Base-by-base conservation (phyloP, 2,329 filamentous ascomycete genomes). In the Knoxdaviesia proteae region DNA sequence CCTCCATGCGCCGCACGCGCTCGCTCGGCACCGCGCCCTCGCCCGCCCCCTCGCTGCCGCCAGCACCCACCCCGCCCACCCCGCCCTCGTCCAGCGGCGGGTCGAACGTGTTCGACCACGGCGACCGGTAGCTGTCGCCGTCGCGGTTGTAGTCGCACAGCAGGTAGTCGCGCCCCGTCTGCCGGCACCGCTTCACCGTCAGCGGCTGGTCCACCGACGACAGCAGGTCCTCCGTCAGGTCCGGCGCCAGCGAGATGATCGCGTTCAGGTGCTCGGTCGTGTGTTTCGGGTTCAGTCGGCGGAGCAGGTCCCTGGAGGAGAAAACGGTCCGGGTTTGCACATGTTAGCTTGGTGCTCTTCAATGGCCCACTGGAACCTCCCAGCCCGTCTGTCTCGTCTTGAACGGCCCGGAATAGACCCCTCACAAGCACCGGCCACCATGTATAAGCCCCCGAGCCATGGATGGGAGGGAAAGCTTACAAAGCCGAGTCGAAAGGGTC, bases 71-170 rank as follows among this genome's bases (percentile, higher is more conserved):
- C 34, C 60, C 65, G 36, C 63, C 63, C 5, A 55, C 52, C 6
- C 52, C 55, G 40, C 74, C 72, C 49, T 71, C 71, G 49, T 82
- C 79, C 46, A 94, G 71, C 9, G 86, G 81, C 11, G 88, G 90
- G 58, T 96, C 86, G 60, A 98, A 98, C 62, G 94, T 82, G 64
- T 96, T 96, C 64, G 80, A 90, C 90, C 90, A 98, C n/a, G 90
- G 90, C 50, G 84, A 93, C 48, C 90, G 81, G 71, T 94, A 94
- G 63, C 82, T 92, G 65, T 94, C 88, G 48, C 90, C 90, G 62
- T 98, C 90, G 49, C 90, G 87, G 71, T 98, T 98, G 72, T 98
- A 98, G 71, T 98, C 90, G 69, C 90, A 98, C 55, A 94, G 81
- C 42, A 98, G 76, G 67, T 94, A 98, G 64, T 96, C 90, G 51